Evolutionary conservation across 805 yeast genomes (phyloP).

Genomic region (Zygotorulaspora florentina): DNA sequence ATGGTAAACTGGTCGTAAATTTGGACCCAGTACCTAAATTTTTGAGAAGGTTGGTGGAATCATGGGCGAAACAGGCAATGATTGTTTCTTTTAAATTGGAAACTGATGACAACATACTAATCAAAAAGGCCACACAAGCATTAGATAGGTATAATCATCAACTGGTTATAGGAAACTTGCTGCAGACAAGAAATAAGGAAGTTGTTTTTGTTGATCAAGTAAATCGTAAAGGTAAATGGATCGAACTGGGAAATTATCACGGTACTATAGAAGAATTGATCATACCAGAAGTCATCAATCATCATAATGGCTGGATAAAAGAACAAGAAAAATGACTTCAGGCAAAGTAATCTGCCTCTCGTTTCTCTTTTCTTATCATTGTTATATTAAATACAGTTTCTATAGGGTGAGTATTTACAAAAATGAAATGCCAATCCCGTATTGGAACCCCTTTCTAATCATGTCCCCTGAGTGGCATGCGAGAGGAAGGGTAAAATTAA

Average conservation of each 20-base stretch:
- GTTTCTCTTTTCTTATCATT: background rate
- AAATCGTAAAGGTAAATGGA: conserved; percentile 42
- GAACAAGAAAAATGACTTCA: conserved; percentile 13
- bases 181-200: conserved; percentile 82
- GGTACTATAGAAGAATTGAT: conserved; percentile 66
- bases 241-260: conserved; percentile 43
- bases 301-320: conserved; percentile 62
- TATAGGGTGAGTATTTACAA: conserved; percentile 34
- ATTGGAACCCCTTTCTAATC: conserved; percentile 60
- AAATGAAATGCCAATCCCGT: conserved; percentile 60
- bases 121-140: conserved; percentile 74
- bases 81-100: conserved; percentile 91
- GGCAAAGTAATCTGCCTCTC: background rate
- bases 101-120: conserved; percentile 69
- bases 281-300: conserved; percentile 66
- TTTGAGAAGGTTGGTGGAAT: conserved; percentile 76
- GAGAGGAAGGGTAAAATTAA: conserved; percentile 60
- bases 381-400: background rate
- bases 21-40: conserved; percentile 96
- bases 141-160: conserved; percentile 85
- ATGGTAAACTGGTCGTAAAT: conserved; percentile 75
- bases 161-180: conserved; percentile 86
- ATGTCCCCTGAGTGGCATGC: conserved; percentile 47
- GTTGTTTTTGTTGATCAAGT: conserved; percentile 68
- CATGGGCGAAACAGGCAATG: conserved; percentile 95